Conservation (phyloP, 1,284 basidiomycete species). For the Xanthoconium separans region DNA sequence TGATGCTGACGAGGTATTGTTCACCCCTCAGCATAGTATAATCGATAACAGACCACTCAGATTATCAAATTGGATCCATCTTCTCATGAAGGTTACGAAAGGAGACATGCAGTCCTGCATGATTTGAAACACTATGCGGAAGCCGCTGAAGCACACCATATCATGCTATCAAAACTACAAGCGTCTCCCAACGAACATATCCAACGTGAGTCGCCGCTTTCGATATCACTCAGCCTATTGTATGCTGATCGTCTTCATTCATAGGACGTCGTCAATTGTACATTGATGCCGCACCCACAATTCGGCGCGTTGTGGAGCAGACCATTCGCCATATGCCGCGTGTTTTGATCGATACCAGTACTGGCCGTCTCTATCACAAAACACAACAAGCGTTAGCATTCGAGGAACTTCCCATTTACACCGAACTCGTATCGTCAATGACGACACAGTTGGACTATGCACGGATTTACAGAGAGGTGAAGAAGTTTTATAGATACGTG, state of each 20-base stretch:
- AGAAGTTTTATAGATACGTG: slow-evolving; percentile 2
- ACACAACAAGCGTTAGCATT: background rate
- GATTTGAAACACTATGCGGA: background rate
- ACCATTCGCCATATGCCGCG: background rate
- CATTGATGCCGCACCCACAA: background rate
- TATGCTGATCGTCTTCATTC: background rate
- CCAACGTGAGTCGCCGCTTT: background rate
- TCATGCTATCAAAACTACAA: background rate
- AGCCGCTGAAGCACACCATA: background rate
- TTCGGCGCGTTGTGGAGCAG: background rate
- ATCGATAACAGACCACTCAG: background rate
- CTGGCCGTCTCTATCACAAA: slow-evolving; percentile 1
- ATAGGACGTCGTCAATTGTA: background rate
- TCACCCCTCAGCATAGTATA: background rate
- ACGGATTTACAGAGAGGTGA: background rate
- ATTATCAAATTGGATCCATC: background rate
- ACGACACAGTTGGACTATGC: background rate
- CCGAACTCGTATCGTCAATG: slow-evolving; percentile 1
- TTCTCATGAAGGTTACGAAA: background rate
- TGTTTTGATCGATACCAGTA: background rate
- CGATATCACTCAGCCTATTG: no score
- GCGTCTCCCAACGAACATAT: background rate
- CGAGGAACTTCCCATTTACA: background rate
- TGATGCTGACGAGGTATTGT: background rate
- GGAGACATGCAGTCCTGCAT: background rate